These are phyloP conservation scores for Aureobasidium subglaciale DNA, from an alignment of 2,329 filamentous ascomycete species.

Conservation along the genomic window DNA sequence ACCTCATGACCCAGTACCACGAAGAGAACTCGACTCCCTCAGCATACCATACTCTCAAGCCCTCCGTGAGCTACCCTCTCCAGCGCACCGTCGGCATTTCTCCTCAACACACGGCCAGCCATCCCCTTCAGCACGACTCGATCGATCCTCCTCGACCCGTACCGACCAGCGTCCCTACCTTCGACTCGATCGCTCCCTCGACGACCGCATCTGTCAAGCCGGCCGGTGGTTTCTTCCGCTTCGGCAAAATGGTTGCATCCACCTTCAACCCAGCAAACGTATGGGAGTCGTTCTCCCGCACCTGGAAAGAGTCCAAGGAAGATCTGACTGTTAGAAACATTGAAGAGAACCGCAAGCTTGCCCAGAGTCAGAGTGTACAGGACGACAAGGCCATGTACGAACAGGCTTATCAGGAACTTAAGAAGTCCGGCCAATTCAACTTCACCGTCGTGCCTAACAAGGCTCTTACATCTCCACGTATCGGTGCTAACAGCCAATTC, in stretches of 20 bases:
- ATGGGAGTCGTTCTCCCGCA: constrained; percentile 35
- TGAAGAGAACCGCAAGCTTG: constrained; percentile 27
- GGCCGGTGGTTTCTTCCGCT: constrained; percentile 42
- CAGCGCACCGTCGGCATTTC: not conserved
- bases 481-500: not conserved
- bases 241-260: constrained; percentile 48
- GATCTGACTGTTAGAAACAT: constrained; percentile 32
- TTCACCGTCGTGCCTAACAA: constrained; percentile 13
- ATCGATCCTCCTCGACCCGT: not conserved
- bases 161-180: not conserved
- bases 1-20: constrained; percentile 34
- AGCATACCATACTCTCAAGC: not conserved
- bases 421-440: constrained; percentile 43
- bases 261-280: constrained; percentile 48
- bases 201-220: not conserved
- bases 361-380: constrained; percentile 28
- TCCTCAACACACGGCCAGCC: not conserved
- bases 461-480: not conserved
- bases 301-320: constrained; percentile 41
- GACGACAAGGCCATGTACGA: constrained; percentile 41
- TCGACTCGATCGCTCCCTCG: constrained; percentile 2
- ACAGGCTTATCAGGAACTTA: constrained; percentile 47
- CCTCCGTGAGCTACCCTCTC: not conserved
- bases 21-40: constrained; percentile 14
- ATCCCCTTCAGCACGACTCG: not conserved